Evolutionary conservation across 345 rosid genomes (phyloP), one percentile per base, ranked within the genome.

Genomic region (Arabis alpina): DNA sequence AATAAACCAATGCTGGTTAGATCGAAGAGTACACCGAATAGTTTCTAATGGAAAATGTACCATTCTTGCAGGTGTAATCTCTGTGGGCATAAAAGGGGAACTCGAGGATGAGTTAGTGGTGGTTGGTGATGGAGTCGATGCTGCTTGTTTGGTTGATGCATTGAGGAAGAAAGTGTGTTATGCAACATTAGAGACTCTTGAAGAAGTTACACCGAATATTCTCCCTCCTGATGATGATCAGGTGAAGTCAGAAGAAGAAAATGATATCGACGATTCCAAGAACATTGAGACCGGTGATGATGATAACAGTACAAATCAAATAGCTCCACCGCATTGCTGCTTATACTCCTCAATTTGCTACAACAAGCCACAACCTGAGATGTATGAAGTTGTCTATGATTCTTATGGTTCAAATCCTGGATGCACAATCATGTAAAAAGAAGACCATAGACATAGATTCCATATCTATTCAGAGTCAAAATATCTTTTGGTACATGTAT

Each of bases 51-150:
- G 25, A 24, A 70, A 48, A 10, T 43, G 6, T 39, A 43, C 59
- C 37, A 51, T 36, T 54, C 11, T 53, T 71, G 32, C 44, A 82
- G 85, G 88, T 56, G 83, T 78, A 36, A 68, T 44, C 12, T 78
- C 82, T 2, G 79, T 82, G 70, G 81, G 76, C 5, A 51, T 84
- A 5, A 76, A 80, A 70, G 85, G 88, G 7, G 70, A 63, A 2
- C 64, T 42, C 28, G 56, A 61, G 45, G 79, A 81, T 10, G 72
- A 76, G 40, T 68, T 84, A 65, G 66, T 73, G 30, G 78, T 84
- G 49, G n/a, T 70, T 0, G 84, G 88, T 19, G 73, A 78, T 0
- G 77, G 68, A 7, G 61, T 82, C 4, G 86, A 84, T 61, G 82
- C 80, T 37, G 80, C 75, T 10, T 32, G 34, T 51, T 74, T 83